Percentiles rank a stretch among this genome's conserved stretches.
phyloP scores from a whole-genome alignment of 352 stramenopile species.

The Aphanomyces stellatus region DNA sequence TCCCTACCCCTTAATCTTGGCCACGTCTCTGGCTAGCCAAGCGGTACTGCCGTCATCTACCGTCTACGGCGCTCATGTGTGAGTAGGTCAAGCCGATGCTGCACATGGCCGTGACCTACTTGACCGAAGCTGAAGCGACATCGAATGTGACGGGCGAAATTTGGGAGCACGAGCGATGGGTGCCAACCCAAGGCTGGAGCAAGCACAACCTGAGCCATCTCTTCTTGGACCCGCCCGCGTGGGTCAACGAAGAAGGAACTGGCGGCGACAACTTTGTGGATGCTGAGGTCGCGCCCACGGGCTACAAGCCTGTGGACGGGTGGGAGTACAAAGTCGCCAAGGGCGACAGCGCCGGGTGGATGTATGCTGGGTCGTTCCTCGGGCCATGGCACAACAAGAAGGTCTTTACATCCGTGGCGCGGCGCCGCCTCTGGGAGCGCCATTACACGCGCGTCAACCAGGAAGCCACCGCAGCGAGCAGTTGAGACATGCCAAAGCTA shows the following conservation, averaged over 20 bases:
- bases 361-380: not conserved
- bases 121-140: not conserved
- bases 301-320: not conserved
- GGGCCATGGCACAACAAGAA: not conserved
- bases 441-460: not conserved
- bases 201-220: not conserved
- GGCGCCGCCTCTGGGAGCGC: slow-evolving; percentile 1
- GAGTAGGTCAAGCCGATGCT: not conserved
- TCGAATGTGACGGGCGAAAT: not conserved
- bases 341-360: slow-evolving; percentile 3
- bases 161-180: slow-evolving; percentile 4
- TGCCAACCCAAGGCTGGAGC: not conserved
- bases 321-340: slow-evolving; percentile 1
- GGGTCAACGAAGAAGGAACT: not conserved
- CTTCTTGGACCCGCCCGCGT: not conserved
- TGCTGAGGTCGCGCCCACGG: not conserved
- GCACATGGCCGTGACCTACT: not conserved
- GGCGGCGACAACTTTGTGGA: slow-evolving; percentile 2
- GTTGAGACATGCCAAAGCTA: not conserved
- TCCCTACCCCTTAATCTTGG: not conserved
- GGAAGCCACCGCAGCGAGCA: not conserved
- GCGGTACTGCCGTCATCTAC: too few species aligned
- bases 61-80: too few species aligned
- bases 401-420: not conserved
- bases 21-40: not conserved